Evolutionary conservation across 129 eudicot species (phyloP), one percentile per base, ranked within the genome.

Genomic region (Tagetes patula): DNA sequence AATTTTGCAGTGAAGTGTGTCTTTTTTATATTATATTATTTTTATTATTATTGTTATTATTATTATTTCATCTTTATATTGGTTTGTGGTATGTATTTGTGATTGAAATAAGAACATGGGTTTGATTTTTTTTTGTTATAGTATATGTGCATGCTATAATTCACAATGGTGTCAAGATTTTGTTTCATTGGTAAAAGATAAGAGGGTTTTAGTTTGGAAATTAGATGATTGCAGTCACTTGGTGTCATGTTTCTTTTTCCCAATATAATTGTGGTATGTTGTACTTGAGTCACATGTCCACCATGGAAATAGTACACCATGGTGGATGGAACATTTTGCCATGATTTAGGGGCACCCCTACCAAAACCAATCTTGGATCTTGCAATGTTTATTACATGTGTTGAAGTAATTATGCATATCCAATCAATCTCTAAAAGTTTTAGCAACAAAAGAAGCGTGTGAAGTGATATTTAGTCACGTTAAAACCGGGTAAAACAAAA

Each of bases 1-100:
- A 80, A 80, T 86, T 91, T 87, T 86, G 91, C 91, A 85, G 89
- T 50, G 65, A 72, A 74, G 75, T 68, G 84, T 67, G 76, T 75
- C 54, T 69, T 81, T 70, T 36, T 1, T 9, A 31, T 41, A 39
- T 33, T 14, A 5, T 65, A 31, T 61, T 46, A 34, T 61, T 27
- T 50, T 75, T 49, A 38, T 46, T 73, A 41, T 73, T 36, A 30
- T 50, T 75, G 8, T 61, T 61, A 34, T 72, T 45, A 47, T 68
- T 74, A 63, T 74, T 48, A 66, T 66, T 75, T 76, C 11, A 41
- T 55, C 6, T 53, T 55, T 14, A 46, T 33, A 42, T 66, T 77
- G 76, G 75, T 70, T 77, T 77, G 81, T 48, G 76, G 46, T 69
- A 77, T 69, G 75, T 69, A 69, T 77, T 59, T 77, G 69, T 60